Percentiles rank a stretch among this genome's conserved stretches.
These are phyloP conservation scores for Hypoxylon sp. DNA, from an alignment of 2,329 filamentous ascomycete species.

Conservation along the genomic window DNA sequence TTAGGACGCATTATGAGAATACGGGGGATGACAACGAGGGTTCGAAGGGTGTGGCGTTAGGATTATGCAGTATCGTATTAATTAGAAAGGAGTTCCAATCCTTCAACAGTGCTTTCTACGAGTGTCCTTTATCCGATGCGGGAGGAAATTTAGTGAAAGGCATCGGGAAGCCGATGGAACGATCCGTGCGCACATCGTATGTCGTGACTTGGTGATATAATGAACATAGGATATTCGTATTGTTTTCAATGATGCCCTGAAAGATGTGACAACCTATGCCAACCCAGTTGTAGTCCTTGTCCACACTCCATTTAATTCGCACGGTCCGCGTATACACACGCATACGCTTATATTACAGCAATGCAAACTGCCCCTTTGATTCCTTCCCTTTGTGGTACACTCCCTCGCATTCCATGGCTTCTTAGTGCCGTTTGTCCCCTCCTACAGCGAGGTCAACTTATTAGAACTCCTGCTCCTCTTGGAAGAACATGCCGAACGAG, in stretches of 20 bases:
- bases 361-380: slow-evolving; percentile 19
- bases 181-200: not conserved
- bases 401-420: slow-evolving; percentile 1
- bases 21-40: not conserved
- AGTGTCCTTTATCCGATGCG: not conserved
- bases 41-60: slow-evolving; percentile 22
- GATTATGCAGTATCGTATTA: slow-evolving; percentile 1
- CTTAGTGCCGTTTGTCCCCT: not conserved
- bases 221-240: slow-evolving; percentile 21
- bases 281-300: slow-evolving; percentile 31
- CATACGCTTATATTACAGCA: slow-evolving; percentile 33
- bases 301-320: slow-evolving; percentile 35
- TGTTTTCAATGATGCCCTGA: slow-evolving; percentile 29
- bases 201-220: not conserved
- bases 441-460: not conserved
- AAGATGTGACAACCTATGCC: slow-evolving; percentile 41
- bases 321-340: slow-evolving; percentile 19
- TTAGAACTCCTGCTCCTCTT: slow-evolving; percentile 96
- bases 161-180: not conserved
- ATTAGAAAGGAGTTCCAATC: not conserved
- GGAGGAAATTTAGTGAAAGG: not conserved
- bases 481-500: slow-evolving; percentile 98
- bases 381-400: not conserved
- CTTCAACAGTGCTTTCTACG: slow-evolving; percentile 5
- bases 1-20: slow-evolving; percentile 16